Evolutionary conservation across 768 basidiomycete species (phyloP), one percentile per base, ranked within the genome.

Genomic region (Tricholoma saponaceum): DNA sequence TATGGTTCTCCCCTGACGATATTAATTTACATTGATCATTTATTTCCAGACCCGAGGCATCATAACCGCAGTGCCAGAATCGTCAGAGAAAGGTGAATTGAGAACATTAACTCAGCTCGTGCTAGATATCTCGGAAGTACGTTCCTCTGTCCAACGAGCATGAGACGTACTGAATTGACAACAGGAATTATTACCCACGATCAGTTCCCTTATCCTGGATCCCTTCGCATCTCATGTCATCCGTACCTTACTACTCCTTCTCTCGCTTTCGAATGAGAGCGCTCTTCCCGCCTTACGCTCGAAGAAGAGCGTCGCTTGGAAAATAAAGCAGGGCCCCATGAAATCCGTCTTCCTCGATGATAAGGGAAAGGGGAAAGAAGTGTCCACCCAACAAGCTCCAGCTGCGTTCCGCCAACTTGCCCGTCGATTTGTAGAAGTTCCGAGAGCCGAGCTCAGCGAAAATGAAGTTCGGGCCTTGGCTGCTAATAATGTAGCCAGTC

Each of bases 221-320:
- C 86, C 89, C 30, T 96, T 94, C 65, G 94, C 89, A 33, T 95
- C 96, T 0, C 96, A 98, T 63, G 91, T 95, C 43, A 62, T 96
- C 47, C 87, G 95, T 35, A 84, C 88, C 22, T 72, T 98, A 2
- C 80, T 98, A 13, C 67, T 88, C 4, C 77, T 97, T 43, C 76
- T 97, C n/a, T 85, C 83, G 13, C 60, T 74, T 13, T 71, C 72
- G 4, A 77, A 78, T 14, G 63, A 71, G 22, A 62, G 64, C 14
- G 62, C 71, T 13, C 72, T 74, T 54, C 74, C 76, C 9, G 68
- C 74, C 28, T 60, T 92, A 30, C 83, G 95, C n/a, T 94, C 92
- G 10, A 96, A 91, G 69, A 92, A 89, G 71, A 92, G 89, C 59
- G 80, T 83, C 0, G 80, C 85, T 13, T 96, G 88, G 83, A 92